Base-by-base conservation (phyloP, 2,329 filamentous ascomycete species). In the Xylariaceae sp. region DNA sequence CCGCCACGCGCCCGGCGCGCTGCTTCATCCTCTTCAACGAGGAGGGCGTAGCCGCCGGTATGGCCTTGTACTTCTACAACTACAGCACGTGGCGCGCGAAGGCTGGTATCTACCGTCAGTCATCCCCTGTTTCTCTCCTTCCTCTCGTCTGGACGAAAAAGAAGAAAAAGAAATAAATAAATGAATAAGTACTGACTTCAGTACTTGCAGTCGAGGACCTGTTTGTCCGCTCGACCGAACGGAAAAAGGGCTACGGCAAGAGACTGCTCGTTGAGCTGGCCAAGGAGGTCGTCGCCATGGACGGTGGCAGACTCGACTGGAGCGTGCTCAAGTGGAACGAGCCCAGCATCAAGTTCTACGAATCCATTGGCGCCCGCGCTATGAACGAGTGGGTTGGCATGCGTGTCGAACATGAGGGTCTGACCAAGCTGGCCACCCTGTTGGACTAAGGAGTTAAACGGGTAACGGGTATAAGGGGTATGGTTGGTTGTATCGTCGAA, bases 1-100 rank as follows among this genome's bases (percentile, higher is more conserved):
- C 82, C 0, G 73, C 82, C 1, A 67, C 74, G 3, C 78, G 77
- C n/a, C 90, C 88, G 35, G 89, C 92, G 15, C 88, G 90, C 62
- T 93, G 90, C 53, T 80, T 95, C 39, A 75, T 95, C 8, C 75
- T 93, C 57, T 79, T 80, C 66, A 75, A 80, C 18, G 75, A 78
- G 9, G 73, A 76, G 4, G 74, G 77, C 9, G 71, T 76, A 45
- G 73, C 73, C 0, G 89, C 85, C 0, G 91, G 88, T 52, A 90
- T 97, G 83, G 92, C 92, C 1, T 76, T 97, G 47, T 97, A 92
- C 77, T 97, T 96, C 74, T 92, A 93, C 80, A 97, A 93, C 76
- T 97, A 96, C 76, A 91, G 87, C 70, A 97, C 93, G 0, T 97
- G 94, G 94, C 84, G 89, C 7, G 84, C 89, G n/a, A 84, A 83